phyloP scores from a whole-genome alignment of 2,329 filamentous ascomycete genomes.

The Sordariomycetes sp. region DNA sequence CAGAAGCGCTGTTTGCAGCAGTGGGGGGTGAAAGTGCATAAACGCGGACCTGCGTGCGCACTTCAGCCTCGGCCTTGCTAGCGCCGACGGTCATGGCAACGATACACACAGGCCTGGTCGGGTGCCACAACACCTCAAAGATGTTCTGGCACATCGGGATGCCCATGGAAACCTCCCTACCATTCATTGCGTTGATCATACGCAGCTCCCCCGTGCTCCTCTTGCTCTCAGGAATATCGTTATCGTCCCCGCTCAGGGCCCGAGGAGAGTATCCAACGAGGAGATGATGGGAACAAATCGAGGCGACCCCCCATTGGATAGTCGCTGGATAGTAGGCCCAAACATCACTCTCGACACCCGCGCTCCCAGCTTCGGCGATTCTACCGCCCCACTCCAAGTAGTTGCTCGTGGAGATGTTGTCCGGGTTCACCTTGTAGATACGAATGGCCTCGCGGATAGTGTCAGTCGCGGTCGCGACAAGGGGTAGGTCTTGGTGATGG shows the following conservation, averaged over 20 bases:
- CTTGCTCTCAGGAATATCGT: conserved; percentile 47
- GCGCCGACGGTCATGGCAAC: conserved; percentile 45
- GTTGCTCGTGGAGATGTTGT: conserved; percentile 22
- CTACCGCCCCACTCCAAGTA: conserved; percentile 20
- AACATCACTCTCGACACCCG: conserved; percentile 19
- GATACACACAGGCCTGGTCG: conserved; percentile 38
- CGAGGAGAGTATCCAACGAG: conserved; percentile 54
- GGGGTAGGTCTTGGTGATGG: conserved; percentile 26
- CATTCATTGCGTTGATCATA: conserved; percentile 41
- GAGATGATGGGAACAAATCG: conserved; percentile 36
- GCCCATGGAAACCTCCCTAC: conserved; percentile 32
- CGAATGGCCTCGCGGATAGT: conserved; percentile 42
- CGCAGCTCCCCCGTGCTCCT: conserved; percentile 48
- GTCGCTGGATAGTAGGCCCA: conserved; percentile 56
- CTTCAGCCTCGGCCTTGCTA: conserved; percentile 28
- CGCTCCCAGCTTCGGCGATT: conserved; percentile 8
- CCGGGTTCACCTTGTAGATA: conserved; percentile 35
- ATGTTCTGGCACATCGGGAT: conserved; percentile 47
- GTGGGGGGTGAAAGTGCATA: conserved; percentile 20
- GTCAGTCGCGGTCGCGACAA: conserved; percentile 50
- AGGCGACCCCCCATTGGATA: conserved; percentile 47
- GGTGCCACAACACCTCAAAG: conserved; percentile 56
- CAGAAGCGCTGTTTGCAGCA: not conserved
- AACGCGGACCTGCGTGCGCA: conserved; percentile 47
- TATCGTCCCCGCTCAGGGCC: conserved; percentile 38